A percentile compares a stretch with the other conserved stretches of the same genome.
Conservation (phyloP, 306 rosid species). For the Cucumis cinereus region DNA sequence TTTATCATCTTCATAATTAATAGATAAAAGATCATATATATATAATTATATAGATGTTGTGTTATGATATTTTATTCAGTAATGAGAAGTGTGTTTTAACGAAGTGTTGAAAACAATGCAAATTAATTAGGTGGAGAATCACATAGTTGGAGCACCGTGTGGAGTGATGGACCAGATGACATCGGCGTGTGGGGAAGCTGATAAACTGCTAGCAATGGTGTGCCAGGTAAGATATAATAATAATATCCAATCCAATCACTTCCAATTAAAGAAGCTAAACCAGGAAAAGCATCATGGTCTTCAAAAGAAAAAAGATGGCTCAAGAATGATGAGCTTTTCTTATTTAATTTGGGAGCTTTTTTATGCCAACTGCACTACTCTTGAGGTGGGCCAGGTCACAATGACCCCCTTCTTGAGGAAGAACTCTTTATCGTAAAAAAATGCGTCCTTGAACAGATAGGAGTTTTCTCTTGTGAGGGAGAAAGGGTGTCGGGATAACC, state of each 20-base stretch:
- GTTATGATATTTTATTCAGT: no score
- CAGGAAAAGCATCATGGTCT: not conserved
- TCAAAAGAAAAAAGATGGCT: not conserved
- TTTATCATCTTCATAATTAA: not conserved
- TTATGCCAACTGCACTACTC: not conserved
- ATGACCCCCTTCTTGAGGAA: not conserved
- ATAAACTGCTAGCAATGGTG: conserved; percentile 94
- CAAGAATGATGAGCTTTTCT: not conserved
- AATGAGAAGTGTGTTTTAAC: no score
- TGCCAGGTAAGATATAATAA: conserved; percentile 80
- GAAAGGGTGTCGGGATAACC: not conserved
- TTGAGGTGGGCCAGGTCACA: not conserved
- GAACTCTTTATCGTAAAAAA: not conserved
- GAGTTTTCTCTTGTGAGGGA: not conserved
- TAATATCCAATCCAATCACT: not conserved
- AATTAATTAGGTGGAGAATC: conserved; percentile 73
- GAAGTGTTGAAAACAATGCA: not conserved
- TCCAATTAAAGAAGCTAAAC: conserved; percentile 6
- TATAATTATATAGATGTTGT: no score
- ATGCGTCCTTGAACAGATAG: not conserved
- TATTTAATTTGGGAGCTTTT: not conserved
- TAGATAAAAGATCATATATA: no score
- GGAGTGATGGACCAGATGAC: conserved; percentile 99
- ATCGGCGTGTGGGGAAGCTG: conserved; percentile 92
- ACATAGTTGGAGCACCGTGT: conserved; percentile 97